Evolutionary conservation across 768 basidiomycete species (phyloP), one percentile per base, ranked within the genome.

Genomic region (Agrocybe pediades): DNA sequence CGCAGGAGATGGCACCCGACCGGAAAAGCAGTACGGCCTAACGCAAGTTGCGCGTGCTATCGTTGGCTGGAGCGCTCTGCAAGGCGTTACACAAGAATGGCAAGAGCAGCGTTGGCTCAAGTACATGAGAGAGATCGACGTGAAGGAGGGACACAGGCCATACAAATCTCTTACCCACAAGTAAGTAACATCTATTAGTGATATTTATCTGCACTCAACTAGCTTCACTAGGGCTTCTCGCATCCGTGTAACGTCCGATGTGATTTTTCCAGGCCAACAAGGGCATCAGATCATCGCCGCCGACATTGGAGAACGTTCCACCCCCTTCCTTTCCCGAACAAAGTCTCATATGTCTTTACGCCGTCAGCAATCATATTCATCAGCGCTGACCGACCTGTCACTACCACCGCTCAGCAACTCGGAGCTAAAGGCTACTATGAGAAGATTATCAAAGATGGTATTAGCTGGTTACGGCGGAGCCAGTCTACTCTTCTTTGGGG

Each of bases 391-490:
- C 59, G 62, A 58, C 49, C 25, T 55, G 49, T 33, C 46, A 24
- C 47, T 52, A 27, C 48, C 61, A 29, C 62, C 41, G 26, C 54
- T 71, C 9, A 69, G 77, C 9, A 69, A 79, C 55, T 56, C 73
- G 1, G 84, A 88, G 44, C 73, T 90, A 51, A 88, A 87, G 63
- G 66, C 78, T 17, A 89, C 87, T 9, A 70, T 93, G n/a, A 82
- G 90, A 21, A 80, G 92, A 9, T 76, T 91, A 33, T 91, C 89
- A 13, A 91, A 92, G 67, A 83, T 94, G 72, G 88, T 89, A 1
- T 74, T 94, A 6, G 91, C 89, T 1, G 89, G 90, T 2, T 93
- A 94, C 60, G 92, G 91, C 13, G 92, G 92, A 1, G 86, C 90
- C 0, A 86, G 84, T 43, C 75, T 92, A 24, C 69, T 92, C 29